phyloP scores from a whole-genome alignment of 78 protist species.

The Dictyostelium intermedium region DNA sequence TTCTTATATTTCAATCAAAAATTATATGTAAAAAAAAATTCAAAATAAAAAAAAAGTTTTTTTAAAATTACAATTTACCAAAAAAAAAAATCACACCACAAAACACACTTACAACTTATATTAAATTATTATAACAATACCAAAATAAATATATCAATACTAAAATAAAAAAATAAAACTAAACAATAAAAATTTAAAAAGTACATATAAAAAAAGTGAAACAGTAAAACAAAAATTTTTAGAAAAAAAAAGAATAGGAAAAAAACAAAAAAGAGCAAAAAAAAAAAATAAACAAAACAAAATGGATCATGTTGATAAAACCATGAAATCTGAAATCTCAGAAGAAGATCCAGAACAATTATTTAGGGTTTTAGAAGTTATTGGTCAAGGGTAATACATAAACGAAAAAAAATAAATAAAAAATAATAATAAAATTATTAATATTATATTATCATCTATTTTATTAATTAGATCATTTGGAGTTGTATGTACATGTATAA shows the following conservation, averaged over 20 bases:
- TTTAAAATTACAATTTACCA: neutral
- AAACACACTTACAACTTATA: neutral
- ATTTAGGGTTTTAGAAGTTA: conserved; percentile 75
- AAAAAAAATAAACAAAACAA: neutral
- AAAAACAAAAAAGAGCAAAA: neutral
- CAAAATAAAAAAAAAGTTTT: neutral
- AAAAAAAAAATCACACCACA: neutral
- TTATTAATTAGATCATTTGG: conserved; percentile 64
- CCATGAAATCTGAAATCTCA: conserved; percentile 36
- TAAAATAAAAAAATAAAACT: too few species aligned
- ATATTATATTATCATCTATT: neutral
- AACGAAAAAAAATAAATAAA: neutral
- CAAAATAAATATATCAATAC: neutral
- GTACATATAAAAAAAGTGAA: too few species aligned
- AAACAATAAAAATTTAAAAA: too few species aligned
- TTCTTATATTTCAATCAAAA: too few species aligned
- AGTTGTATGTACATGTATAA: conserved; percentile 82
- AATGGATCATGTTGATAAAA: neutral
- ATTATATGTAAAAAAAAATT: too few species aligned
- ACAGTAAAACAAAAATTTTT: neutral
- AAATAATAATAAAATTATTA: neutral
- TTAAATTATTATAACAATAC: neutral
- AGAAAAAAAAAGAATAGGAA: neutral
- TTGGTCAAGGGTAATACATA: conserved; percentile 70
- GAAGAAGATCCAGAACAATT: conserved; percentile 84